Base-by-base conservation (phyloP, 495 filamentous ascomycete genomes). In the Penicillium pancosmium region DNA sequence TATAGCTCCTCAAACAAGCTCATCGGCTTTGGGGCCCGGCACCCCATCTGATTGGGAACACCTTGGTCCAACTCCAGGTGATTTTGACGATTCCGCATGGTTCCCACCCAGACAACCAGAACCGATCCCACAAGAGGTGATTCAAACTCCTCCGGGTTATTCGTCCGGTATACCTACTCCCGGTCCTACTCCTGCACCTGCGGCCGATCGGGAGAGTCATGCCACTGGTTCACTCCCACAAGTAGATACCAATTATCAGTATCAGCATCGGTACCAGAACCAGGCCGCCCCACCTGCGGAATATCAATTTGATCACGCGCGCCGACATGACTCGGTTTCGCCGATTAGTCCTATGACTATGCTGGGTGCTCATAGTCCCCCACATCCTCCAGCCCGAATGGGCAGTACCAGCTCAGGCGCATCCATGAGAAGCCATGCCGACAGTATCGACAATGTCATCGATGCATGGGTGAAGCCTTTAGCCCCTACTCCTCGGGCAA, bases 21-120 rank as follows among this genome's bases (percentile, higher is more conserved):
- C 75, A 11, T 83, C 82, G 52, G 80, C 80, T 13, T 60, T 86
- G 35, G 83, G 84, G 0, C 65, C 71, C 53, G 82, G 81, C 7
- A 76, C 78, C 1, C 84, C 83, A 1, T 85, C 83, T n/a, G 84
- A 84, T 56, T 86, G 83, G 84, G 84, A 86, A 54, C 78, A 84
- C 62, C 76, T 86, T 58, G 70, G 70, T 11, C 69, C 70, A n/a
- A 63, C 59, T 8, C 65, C 66, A 7, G 73, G 63, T 27, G 64
- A 74, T 18, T 60, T 73, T 43, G 72, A 78, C 51, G 73, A 76
- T 59, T 56, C 58, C n/a, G 55, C 60, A 11, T 64, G 62, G 52
- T 75, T 73, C 36, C 65, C 58, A 25, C 55, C 67, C 1, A 73
- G 62, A 49, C 50, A 52, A 12, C 59, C 62, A 5, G 23, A 60